Base-by-base conservation (phyloP, 768 basidiomycete genomes). In the Dictyophora rubrovolvata region DNA sequence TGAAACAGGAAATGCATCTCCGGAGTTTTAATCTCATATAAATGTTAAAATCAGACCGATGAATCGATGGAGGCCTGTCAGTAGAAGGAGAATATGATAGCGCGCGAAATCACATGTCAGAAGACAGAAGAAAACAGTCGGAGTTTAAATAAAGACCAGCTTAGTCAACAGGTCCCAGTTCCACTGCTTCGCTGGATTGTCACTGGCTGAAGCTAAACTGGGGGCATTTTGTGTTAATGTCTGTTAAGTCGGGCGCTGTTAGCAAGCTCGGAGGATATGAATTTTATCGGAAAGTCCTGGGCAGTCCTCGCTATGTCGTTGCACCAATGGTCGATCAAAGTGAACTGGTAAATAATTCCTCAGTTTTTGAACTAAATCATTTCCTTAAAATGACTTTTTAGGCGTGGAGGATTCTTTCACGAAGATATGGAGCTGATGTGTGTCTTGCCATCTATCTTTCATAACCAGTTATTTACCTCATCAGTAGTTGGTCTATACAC, bases 301-400 rank as follows among this genome's bases (percentile, higher is more conserved):
- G 89, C 8, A 86, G 85, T 66, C 90, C 95, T 9, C 93, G 88
- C 71, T 87, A 82, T 67, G 80, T 98, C 46, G 91, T 97, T 17
- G 95, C 92, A 9, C 96, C 96, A 17, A 99, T 99, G 96, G 96
- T 98, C 0, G 96, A 98, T 70, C 93, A 96, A 74, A 91, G 88
- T 67, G 95, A 97, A 71, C 78, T 97, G 70, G 94, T 96, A 65
- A 65, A 87, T 79, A 16, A 36, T 11, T 18, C 11, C 35, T 9
- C 37, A 14, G 4, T 22, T 21, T 0, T 16, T 2, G 42, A 42
- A 42, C 42, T 9, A 14, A 42, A 42, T 3, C 42, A 3, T n/a
- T 42, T 42, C 37, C 18, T 16, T 62, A 47, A 53, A 55, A 22
- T 36, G 12, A 47, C 17, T 63, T 18, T 23, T 36, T 54, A 97